Evolutionary conservation across 2,329 filamentous ascomycete genomes (phyloP), one percentile per base, ranked within the genome.

Genomic region (Xylaria sp.): DNA sequence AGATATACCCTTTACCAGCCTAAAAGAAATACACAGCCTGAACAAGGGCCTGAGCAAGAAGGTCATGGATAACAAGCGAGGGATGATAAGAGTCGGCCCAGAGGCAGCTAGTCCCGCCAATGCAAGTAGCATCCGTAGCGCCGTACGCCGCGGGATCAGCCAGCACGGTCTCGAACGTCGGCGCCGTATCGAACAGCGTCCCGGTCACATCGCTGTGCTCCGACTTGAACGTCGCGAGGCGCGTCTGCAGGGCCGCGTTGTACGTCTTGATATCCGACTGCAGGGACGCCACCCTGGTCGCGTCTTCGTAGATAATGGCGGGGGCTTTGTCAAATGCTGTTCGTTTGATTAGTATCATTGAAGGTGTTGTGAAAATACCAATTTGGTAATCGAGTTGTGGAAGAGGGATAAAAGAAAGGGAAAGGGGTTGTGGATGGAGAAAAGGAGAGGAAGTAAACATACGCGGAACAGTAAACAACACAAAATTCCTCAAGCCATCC

Each of bases 111-210:
- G 21, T 59, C 2, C 68, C 68, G 23, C 56, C 67, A 7, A 64
- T 51, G 21, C 67, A 70, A 2, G 65, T 68, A 7, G 65, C 61
- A 35, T 70, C 65, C 3, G 58, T 19, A 1, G 68, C 68, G 12
- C 68, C 68, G n/a, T 69, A 70, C 3, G 63, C 65, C 45, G 67
- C 63, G 3, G 68, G 68, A 56, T 70, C 49, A 49, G 61, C 31
- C 14, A 70, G 52, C 8, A 64, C 58, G 1, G 61, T 42, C 12
- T 55, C 28, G 33, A 70, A 69, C 0, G 60, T 64, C 14, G 63
- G 21, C 15, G 63, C 40, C 2, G 68, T 70, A 47, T 69, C 60
- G 28, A 69, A 68, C n/a, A 70, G 31, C 49, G 50, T 52, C 12
- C 60, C 58, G 11, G 60, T 64, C 8, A 67, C 43, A 28, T 49